A percentile compares a stretch with the other conserved stretches of the same genome.
Evolutionary conservation across 1,284 basidiomycete species (phyloP).

Genomic region (Boletellus dicymbophilus): DNA sequence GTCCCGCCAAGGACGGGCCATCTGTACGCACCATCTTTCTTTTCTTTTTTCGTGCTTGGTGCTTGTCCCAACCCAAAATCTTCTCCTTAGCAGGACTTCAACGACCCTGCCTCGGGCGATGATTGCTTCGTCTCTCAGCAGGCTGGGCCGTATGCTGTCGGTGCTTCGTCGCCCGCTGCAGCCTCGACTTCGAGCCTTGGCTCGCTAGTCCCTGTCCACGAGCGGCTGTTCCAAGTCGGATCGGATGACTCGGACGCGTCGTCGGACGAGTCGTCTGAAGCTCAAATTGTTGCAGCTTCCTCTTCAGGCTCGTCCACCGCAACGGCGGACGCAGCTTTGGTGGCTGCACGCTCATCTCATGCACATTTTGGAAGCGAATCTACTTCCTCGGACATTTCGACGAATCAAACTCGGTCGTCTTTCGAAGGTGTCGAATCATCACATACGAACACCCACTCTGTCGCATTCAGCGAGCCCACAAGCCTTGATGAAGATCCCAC

Average conservation of each 20-base stretch:
- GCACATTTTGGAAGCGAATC: conserved; percentile 9
- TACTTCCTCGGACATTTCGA: background rate
- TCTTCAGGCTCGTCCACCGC: too few species aligned
- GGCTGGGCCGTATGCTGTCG: too few species aligned
- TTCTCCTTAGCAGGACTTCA: conserved; percentile 8
- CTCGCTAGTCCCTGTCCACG: conserved; percentile 29
- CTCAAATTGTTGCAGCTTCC: background rate
- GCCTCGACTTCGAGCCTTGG: conserved; percentile 32
- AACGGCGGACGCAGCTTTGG: too few species aligned
- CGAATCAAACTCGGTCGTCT: conserved; percentile 2
- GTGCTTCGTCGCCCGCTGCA: conserved; percentile 21
- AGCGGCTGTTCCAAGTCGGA: conserved; percentile 24
- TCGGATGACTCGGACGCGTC: conserved; percentile 10
- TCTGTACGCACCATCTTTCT: conserved; percentile 5
- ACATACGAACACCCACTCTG: too few species aligned
- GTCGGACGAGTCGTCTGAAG: background rate
- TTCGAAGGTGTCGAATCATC: conserved; percentile 5
- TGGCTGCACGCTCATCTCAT: background rate
- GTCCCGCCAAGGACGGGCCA: conserved; percentile 2
- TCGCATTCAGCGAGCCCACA: conserved; percentile 5
- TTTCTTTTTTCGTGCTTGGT: conserved; percentile 1
- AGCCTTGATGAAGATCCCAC: conserved; percentile 27
- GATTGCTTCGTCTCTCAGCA: too few species aligned
- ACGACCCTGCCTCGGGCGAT: conserved; percentile 9
- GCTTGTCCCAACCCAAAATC: conserved; percentile 5